Percentiles rank a stretch among this genome's conserved stretches.
phyloP scores from a whole-genome alignment of 345 rosid genomes.

The Eucalyptus globulus region DNA sequence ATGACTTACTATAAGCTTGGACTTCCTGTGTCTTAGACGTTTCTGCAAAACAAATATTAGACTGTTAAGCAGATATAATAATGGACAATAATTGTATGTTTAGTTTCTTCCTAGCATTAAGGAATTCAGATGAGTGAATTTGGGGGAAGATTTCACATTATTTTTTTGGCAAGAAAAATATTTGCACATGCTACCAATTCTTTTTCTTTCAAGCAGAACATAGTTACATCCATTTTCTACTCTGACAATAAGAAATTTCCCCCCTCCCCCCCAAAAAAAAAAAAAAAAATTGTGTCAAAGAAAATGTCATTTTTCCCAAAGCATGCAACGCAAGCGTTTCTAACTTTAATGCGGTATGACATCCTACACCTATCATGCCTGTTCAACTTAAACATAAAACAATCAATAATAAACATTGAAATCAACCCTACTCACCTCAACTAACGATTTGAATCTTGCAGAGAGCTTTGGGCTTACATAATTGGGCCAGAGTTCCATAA shows the following conservation, averaged over 20 bases:
- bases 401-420: not conserved
- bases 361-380: not conserved
- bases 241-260: not conserved
- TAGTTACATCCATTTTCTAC: not conserved
- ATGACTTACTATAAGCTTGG: slow-evolving; percentile 68
- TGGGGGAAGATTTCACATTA: not conserved
- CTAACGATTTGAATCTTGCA: slow-evolving; percentile 52
- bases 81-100: not conserved
- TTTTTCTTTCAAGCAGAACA: not conserved
- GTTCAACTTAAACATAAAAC: not conserved
- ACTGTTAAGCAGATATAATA: not conserved
- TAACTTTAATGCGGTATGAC: not conserved
- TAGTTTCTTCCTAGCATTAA: not conserved
- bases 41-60: slow-evolving; percentile 34
- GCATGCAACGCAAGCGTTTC: not conserved
- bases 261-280: not conserved
- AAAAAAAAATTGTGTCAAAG: not conserved
- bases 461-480: slow-evolving; percentile 64
- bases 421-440: slow-evolving; percentile 46
- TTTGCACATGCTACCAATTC: not conserved
- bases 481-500: slow-evolving; percentile 73
- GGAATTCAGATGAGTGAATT: not conserved
- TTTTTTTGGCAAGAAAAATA: not conserved
- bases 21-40: slow-evolving; percentile 62
- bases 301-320: not conserved